Evolutionary conservation across 1,284 basidiomycete genomes (phyloP).

Genomic region (Puccinia horiana): DNA sequence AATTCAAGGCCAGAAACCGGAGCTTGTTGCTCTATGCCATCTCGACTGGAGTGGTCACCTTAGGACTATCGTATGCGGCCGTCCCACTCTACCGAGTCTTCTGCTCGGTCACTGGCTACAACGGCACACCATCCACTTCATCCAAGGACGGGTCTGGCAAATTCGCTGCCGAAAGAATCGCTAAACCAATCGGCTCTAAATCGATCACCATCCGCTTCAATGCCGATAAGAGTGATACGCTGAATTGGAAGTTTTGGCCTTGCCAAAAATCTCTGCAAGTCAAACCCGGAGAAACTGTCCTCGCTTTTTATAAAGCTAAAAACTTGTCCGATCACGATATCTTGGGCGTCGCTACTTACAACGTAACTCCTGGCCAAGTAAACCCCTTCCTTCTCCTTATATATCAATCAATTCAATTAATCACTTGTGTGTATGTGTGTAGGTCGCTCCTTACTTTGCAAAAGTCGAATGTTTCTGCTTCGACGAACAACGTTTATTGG

Average conservation of each 20-base stretch:
- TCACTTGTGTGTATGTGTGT: background rate
- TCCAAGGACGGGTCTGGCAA: slow-evolving; percentile 48
- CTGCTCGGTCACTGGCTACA: slow-evolving; percentile 95
- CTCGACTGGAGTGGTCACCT: slow-evolving; percentile 72
- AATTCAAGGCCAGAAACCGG: slow-evolving; percentile 63
- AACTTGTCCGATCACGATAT: slow-evolving; percentile 83
- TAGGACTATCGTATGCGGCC: slow-evolving; percentile 89
- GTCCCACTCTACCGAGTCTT: slow-evolving; percentile 97
- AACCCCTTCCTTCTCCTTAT: slow-evolving; percentile 54
- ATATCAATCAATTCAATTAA: too few relatives aligned
- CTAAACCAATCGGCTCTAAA: slow-evolving; percentile 67
- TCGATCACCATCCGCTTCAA: slow-evolving; percentile 92
- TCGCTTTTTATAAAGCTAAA: slow-evolving; percentile 94
- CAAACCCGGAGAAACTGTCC: slow-evolving; percentile 89
- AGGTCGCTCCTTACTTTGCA: slow-evolving; percentile 98
- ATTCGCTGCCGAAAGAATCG: slow-evolving; percentile 64
- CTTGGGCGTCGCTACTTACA: slow-evolving; percentile 98
- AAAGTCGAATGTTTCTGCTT: slow-evolving; percentile 99
- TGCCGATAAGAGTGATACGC: slow-evolving; percentile 80
- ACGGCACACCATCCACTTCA: slow-evolving; percentile 81
- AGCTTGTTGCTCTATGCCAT: slow-evolving; percentile 76
- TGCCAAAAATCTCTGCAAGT: slow-evolving; percentile 87
- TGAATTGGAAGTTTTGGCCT: slow-evolving; percentile 91
- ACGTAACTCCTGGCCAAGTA: slow-evolving; percentile 88
- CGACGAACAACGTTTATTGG: slow-evolving; percentile 93